phyloP scores from a whole-genome alignment of 2,329 filamentous ascomycete species.

The Pochonia chlamydosporia region DNA sequence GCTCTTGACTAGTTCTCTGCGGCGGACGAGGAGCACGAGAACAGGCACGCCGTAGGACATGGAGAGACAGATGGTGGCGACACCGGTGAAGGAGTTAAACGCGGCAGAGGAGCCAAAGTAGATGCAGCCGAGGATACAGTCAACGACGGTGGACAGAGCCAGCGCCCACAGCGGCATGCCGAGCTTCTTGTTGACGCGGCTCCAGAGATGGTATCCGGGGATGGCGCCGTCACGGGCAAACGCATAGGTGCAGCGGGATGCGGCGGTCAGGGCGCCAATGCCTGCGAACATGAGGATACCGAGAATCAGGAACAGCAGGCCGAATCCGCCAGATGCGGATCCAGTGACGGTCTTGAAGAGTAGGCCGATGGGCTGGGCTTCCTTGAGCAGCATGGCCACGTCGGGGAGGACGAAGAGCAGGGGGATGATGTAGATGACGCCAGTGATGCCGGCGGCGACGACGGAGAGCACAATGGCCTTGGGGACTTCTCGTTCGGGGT shows the following conservation, averaged over 20 bases:
- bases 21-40: slow-evolving; percentile 61
- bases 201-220: slow-evolving; percentile 62
- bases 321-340: slow-evolving; percentile 67
- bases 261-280: slow-evolving; percentile 67
- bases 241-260: slow-evolving; percentile 68
- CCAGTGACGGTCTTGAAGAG: slow-evolving; percentile 73
- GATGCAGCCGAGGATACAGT: slow-evolving; percentile 68
- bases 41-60: slow-evolving; percentile 73
- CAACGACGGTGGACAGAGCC: slow-evolving; percentile 60
- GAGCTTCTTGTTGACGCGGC: slow-evolving; percentile 56
- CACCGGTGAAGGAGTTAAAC: slow-evolving; percentile 75
- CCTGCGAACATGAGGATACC: slow-evolving; percentile 75
- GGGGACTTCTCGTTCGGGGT: slow-evolving; percentile 55
- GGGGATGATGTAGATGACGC: slow-evolving; percentile 60
- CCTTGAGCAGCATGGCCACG: slow-evolving; percentile 54
- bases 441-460: slow-evolving; percentile 57
- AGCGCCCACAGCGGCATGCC: slow-evolving; percentile 68
- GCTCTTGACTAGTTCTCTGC: slow-evolving; percentile 58
- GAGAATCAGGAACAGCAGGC: slow-evolving; percentile 67
- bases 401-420: slow-evolving; percentile 72
- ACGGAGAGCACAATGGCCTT: slow-evolving; percentile 64
- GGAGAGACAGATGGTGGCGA: slow-evolving; percentile 72
- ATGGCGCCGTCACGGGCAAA: slow-evolving; percentile 73
- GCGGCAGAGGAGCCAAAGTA: slow-evolving; percentile 74
- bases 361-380: slow-evolving; percentile 68